Evolutionary conservation across 1,139 yeast genomes (phyloP), one percentile per base, ranked within the genome.

Genomic region (Cylindricascospora bacillispora): DNA sequence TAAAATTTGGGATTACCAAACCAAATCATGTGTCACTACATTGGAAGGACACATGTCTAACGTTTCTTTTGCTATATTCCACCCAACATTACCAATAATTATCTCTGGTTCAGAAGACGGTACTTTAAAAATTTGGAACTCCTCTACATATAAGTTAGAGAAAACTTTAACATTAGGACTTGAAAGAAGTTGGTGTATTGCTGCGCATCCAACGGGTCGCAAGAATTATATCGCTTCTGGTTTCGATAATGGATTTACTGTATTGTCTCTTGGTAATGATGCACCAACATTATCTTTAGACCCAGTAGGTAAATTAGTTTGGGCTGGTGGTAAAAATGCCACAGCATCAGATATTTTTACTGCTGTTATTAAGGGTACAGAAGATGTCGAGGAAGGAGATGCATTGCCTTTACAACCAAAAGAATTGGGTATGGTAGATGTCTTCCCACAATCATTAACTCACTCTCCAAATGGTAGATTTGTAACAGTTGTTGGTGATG

Each of bases 381-480:
- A 70, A 33, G 74, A 71, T 20, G 62, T 66, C 34, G 81, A 73
- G 39, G 95, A 86, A 54, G 95, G 94, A 36, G 94, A 83, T 47
- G 57, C 71, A 7, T 57, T 85, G 38, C 64, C 82, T 6, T 61
- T 89, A 43, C 74, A 78, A 40, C 77, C 79, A 38, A 83, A 89
- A 59, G 97, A 89, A 44, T 65, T 89, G 41, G 98, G 98, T 7
- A 64, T 82, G 15, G 85, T 86, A 35, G 98, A 89, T 59, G 74
- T 89, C 27, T 89, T 77, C 63, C 97, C 98, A 27, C 82, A 82
- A 40, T 68, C 79, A 37, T 67, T 89, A 47, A 63, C 68, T 28
- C 98, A 89, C 57, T 86, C 97, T 24, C 97, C 97, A 38, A 89
- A 92, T 53, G 99, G 99, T 37, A 75, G 95, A 58, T 89, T 81